Percentiles rank a stretch among this genome's conserved stretches.
Conservation (phyloP, 2,329 filamentous ascomycete genomes). For the Fusarium coicis region DNA sequence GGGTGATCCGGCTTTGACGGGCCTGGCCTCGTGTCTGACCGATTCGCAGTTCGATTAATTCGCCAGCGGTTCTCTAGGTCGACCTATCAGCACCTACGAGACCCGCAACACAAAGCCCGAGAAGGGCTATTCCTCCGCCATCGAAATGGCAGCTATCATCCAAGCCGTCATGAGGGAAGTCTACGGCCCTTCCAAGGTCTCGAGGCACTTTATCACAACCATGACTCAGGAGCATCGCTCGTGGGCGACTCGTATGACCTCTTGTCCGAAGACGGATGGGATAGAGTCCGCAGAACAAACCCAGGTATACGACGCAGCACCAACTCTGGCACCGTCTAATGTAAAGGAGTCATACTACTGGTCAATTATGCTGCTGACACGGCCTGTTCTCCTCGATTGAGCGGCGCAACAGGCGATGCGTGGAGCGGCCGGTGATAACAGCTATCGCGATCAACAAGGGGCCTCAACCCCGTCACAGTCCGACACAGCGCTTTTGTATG, state of each 20-base stretch:
- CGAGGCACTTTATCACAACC: not conserved
- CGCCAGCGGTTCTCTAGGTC: not conserved
- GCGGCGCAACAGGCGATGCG: not conserved
- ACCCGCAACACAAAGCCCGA: not conserved
- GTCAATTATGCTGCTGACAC: not conserved
- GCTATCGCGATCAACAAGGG: no score
- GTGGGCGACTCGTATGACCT: not conserved
- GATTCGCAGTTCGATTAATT: not conserved
- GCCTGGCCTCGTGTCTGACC: not conserved
- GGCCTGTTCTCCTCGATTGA: not conserved
- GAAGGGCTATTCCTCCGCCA: not conserved
- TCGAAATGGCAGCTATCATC: not conserved
- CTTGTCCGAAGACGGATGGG: fast-evolving
- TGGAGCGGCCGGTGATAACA: not conserved
- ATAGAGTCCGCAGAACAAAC: not conserved
- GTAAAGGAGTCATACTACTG: not conserved
- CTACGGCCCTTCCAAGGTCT: not conserved
- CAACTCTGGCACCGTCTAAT: fast-evolving
- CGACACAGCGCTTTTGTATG: not conserved
- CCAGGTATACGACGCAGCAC: not conserved
- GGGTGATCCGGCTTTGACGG: not conserved
- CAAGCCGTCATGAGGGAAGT: not conserved
- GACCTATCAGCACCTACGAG: not conserved
- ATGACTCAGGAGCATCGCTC: not conserved
- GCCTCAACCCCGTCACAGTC: fast-evolving